A percentile compares a stretch with the other conserved stretches of the same genome.
Conservation (phyloP, 1,139 yeast species). For the Chernovozyma sophiae-reginae region DNA sequence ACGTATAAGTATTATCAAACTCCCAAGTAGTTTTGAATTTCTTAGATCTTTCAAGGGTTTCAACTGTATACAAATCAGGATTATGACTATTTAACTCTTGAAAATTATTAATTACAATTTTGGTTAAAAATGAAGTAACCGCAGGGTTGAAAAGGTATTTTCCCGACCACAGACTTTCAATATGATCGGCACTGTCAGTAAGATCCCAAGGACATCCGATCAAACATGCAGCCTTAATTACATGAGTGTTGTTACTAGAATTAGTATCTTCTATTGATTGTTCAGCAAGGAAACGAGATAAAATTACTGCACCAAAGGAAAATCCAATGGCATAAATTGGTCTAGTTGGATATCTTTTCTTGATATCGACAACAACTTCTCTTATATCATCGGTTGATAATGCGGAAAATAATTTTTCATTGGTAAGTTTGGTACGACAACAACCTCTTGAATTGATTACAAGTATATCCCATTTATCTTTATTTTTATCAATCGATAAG, state of each 20-base stretch:
- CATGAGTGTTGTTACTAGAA: constrained; percentile 26
- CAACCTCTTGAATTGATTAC: constrained; percentile 86
- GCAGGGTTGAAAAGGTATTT: constrained; percentile 57
- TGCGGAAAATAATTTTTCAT: constrained; percentile 73
- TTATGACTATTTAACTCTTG: constrained; percentile 41
- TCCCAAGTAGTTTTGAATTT: constrained; percentile 42
- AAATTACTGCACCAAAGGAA: constrained; percentile 82
- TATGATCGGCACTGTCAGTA: constrained; percentile 48
- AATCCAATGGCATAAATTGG: constrained; percentile 76
- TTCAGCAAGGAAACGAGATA: constrained; percentile 70
- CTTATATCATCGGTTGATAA: constrained; percentile 70
- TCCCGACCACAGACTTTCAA: constrained; percentile 57
- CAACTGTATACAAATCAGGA: constrained; percentile 30
- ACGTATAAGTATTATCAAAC: constrained; percentile 72
- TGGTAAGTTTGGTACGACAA: constrained; percentile 73
- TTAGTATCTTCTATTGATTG: constrained; percentile 45
- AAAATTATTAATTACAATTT: constrained; percentile 60
- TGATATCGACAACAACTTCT: constrained; percentile 52
- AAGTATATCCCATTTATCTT: constrained; percentile 49
- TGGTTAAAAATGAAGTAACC: constrained; percentile 61
- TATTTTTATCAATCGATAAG: constrained; percentile 22
- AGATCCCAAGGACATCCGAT: constrained; percentile 88
- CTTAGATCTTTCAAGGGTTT: constrained; percentile 27
- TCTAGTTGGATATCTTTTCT: constrained; percentile 59
- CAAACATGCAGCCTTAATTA: constrained; percentile 61